A percentile compares a stretch with the other conserved stretches of the same genome.
These are phyloP conservation scores for Striga asiatica DNA, from an alignment of 257 asterid species.

Conservation along the genomic window DNA sequence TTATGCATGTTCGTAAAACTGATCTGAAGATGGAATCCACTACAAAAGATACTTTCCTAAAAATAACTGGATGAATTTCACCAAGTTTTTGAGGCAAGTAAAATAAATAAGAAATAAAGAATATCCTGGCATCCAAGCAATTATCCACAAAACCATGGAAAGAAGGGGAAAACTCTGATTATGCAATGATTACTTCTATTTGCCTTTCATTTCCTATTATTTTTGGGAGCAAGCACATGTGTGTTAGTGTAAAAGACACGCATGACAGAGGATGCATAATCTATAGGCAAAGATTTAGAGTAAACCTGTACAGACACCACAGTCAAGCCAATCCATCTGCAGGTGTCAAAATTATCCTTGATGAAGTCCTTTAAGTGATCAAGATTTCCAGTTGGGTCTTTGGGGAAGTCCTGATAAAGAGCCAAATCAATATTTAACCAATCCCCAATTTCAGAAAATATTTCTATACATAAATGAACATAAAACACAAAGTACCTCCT, in stretches of 20 bases:
- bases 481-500: constrained; percentile 45
- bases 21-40: neutral
- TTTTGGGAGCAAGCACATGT: neutral
- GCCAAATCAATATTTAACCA: neutral
- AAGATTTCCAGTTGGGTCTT: constrained; percentile 68
- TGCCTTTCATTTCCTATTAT: neutral
- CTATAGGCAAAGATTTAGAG: constrained; percentile 4
- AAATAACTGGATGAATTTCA: neutral
- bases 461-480: neutral
- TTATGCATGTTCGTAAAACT: neutral
- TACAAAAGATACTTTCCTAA: neutral
- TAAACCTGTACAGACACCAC: constrained; percentile 73
- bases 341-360: constrained; percentile 57
- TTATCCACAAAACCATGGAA: neutral
- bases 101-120: neutral
- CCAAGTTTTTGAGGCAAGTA: neutral
- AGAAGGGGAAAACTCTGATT: neutral
- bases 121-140: neutral
- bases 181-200: neutral
- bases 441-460: constrained; percentile 2
- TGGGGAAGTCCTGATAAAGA: constrained; percentile 69
- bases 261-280: neutral
- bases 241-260: constrained; percentile 2
- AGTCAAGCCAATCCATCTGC: constrained; percentile 72
- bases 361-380: constrained; percentile 54